A percentile compares a stretch with the other conserved stretches of the same genome.
Conservation (phyloP, 2,329 filamentous ascomycete species). For the Fusarium sp. region DNA sequence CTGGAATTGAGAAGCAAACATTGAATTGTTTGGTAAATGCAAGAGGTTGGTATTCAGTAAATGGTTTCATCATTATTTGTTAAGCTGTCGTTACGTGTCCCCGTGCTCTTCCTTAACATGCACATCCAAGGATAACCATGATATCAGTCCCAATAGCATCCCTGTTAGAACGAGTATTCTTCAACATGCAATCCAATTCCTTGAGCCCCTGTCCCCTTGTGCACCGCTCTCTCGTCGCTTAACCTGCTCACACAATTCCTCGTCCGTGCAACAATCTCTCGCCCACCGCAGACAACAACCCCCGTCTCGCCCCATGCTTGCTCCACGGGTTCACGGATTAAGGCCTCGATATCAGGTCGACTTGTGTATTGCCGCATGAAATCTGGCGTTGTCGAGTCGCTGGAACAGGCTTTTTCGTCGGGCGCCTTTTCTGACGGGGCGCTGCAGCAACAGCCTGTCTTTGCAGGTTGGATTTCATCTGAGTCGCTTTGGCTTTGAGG, state of each 20-base stretch:
- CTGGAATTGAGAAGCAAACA: conserved; percentile 8
- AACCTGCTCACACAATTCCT: conserved; percentile 67
- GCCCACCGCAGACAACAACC: conserved; percentile 70
- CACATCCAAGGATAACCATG: background rate
- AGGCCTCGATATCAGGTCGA: conserved; percentile 63
- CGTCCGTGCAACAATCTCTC: conserved; percentile 64
- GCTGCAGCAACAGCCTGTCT: conserved; percentile 42
- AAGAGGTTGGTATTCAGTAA: background rate
- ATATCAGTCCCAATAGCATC: background rate
- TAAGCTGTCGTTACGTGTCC: conserved; percentile 5
- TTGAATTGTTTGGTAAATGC: background rate
- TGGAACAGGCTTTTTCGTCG: conserved; percentile 25
- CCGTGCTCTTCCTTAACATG: background rate
- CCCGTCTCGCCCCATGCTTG: conserved; percentile 71
- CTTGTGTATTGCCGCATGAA: conserved; percentile 58
- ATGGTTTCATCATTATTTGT: background rate
- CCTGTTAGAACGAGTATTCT: conserved; percentile 66
- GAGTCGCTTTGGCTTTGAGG: conserved; percentile 33
- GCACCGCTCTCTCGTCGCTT: conserved; percentile 72
- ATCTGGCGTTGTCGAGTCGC: conserved; percentile 37
- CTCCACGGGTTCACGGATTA: conserved; percentile 68
- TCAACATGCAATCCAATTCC: conserved; percentile 72
- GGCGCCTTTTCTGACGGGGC: conserved; percentile 19
- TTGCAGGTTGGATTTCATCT: conserved; percentile 31
- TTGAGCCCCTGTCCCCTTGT: conserved; percentile 74